Evolutionary conservation across 2,329 filamentous ascomycete species (phyloP), one percentile per base, ranked within the genome.

Genomic region (Cercospora canescens): DNA sequence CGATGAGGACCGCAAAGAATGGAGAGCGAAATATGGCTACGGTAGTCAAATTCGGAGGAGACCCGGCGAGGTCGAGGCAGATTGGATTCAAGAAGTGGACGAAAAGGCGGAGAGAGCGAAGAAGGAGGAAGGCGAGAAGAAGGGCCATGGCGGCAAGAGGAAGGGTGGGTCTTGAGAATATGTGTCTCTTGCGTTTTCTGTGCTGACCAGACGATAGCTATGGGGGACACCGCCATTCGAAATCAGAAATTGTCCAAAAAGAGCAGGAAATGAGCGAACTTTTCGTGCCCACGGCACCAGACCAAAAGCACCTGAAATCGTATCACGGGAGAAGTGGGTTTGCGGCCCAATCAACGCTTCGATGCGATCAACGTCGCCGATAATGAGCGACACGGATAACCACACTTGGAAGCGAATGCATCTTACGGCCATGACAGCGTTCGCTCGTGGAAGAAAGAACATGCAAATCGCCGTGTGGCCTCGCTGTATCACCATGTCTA

Each of bases 21-120:
- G 93, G 93, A 91, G 93, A 77, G 90, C 92, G 69, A 94, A 93
- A 80, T 99, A 94, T 93, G 95, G 95, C 0, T 97, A 95, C 83
- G 91, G 94, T 82, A 50, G 54, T 9, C 94, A 91, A 67, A 89
- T 91, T 79, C 50, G 48, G 18, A 95, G 95, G 80, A 94, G 95
- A 84, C 88, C 89, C 68, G 90, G 87, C 21, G 66, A 65, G 41
- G 90, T 87, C 26, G 90, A 96, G 80, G 65, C 60, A 32, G 89
- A 96, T 75, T 96, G 94, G 91, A 83, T 97, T 72, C 92, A 97
- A 66, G 95, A 98, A 86, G 89, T 99, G 62, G 69, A 97, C 76
- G 87, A 90, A 71, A 83, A 84, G 78, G 81, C 81, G 72, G 87
- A 90, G 74, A 87, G 83, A 67, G 82, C 88, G 67, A 82, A 83